Percentiles rank a stretch among this genome's conserved stretches.
phyloP scores from a whole-genome alignment of 1,284 basidiomycete species.

The Cyathus pygmaeus region DNA sequence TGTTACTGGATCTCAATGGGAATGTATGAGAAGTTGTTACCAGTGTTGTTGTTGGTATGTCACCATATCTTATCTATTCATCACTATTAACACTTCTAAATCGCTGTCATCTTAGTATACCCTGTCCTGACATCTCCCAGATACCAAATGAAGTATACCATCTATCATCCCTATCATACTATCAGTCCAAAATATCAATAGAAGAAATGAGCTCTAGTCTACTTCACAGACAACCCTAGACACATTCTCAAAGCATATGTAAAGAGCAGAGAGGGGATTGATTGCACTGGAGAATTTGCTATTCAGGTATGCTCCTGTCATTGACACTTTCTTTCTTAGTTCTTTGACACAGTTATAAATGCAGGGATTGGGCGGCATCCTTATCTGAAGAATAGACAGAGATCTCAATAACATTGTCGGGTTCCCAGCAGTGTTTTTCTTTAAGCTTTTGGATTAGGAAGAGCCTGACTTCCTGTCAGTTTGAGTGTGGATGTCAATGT shows the following conservation, averaged over 20 bases:
- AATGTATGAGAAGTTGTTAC: conserved; percentile 91
- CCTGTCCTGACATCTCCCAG: conserved; percentile 88
- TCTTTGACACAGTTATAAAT: not conserved
- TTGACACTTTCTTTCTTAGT: not conserved
- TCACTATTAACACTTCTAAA: not conserved
- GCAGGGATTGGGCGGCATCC: conserved; percentile 82
- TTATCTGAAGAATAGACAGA: conserved; percentile 88
- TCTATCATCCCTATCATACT: not conserved
- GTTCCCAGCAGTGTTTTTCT: conserved; percentile 85
- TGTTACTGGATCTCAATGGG: conserved; percentile 90
- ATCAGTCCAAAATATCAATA: conserved; percentile 57
- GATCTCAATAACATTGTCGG: conserved; percentile 95
- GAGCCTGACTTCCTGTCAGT: conserved; percentile 74
- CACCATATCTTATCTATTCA: not conserved
- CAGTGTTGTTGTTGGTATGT: conserved; percentile 81
- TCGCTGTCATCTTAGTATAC: conserved; percentile 63
- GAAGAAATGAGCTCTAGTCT: conserved; percentile 85
- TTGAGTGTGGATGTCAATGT: too few species aligned
- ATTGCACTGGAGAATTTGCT: conserved; percentile 95
- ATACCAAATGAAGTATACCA: conserved; percentile 79
- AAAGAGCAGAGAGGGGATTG: conserved; percentile 88
- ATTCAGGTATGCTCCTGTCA: conserved; percentile 74
- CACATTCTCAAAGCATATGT: conserved; percentile 86
- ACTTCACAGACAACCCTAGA: conserved; percentile 79
- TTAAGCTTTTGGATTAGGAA: conserved; percentile 77